Conservation (phyloP, 2,329 filamentous ascomycete genomes). For the Knufia petricola region DNA sequence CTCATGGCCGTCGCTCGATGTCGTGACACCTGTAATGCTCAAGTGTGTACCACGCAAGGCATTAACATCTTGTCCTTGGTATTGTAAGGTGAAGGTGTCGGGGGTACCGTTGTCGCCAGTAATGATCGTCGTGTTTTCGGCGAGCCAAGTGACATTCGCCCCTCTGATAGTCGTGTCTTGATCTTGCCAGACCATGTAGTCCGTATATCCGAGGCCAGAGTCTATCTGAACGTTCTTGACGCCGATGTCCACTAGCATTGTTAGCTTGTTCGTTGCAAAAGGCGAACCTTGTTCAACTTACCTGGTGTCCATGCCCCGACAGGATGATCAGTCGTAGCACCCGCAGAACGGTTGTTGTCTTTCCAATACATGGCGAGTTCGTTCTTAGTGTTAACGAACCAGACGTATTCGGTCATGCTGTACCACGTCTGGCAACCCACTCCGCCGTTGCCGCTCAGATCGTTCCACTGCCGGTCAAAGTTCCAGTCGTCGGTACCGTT, state of each 20-base stretch:
- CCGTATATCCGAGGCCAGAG: constrained; percentile 8
- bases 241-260: constrained; percentile 1
- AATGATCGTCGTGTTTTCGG: constrained; percentile 8
- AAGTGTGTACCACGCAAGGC: constrained; percentile 6
- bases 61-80: neutral
- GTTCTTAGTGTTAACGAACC: constrained; percentile 8
- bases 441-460: constrained; percentile 5
- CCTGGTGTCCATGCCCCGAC: constrained; percentile 7
- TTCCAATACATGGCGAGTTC: constrained; percentile 5
- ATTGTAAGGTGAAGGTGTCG: constrained; percentile 4
- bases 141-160: constrained; percentile 7
- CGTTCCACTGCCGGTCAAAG: neutral
- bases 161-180: constrained; percentile 8
- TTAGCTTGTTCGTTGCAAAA: neutral
- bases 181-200: constrained; percentile 8
- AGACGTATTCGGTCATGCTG: constrained; percentile 11
- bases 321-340: neutral
- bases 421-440: constrained; percentile 19
- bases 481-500: constrained; percentile 3
- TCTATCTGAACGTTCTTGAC: constrained; percentile 1
- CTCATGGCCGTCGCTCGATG: neutral
- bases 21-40: constrained; percentile 1
- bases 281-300: neutral
- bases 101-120: neutral
- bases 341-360: constrained; percentile 4